Base-by-base conservation (phyloP, 768 basidiomycete genomes). In the Auricularia sp. region DNA sequence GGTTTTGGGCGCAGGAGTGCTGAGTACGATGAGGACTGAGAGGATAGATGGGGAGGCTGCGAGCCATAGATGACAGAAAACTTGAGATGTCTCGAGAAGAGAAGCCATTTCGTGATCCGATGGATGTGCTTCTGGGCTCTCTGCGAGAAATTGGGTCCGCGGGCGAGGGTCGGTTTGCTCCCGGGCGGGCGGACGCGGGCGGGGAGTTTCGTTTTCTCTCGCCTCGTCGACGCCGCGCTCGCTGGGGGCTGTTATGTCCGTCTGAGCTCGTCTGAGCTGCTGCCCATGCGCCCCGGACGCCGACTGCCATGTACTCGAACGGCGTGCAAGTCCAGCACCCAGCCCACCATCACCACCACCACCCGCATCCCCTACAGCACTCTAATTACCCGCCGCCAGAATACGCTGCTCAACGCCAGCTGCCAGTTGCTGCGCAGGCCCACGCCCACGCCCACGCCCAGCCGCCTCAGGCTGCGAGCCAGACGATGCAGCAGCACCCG, bases 241-340 rank as follows among this genome's bases (percentile, higher is more conserved):
- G 11, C 47, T 18, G 47, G 11, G 39, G 39, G 39, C 39, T 42
- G 39, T 8, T 42, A 42, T 42, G 14, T 18, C 11, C 21, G 21
- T 51, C 47, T 51, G 47, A 21, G 21, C 16, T 16, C 16, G 47
- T 6, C 18, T 8, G 11, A 51, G 47, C 18, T 21, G 47, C 18
- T 13, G 21, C 66, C 72, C 69, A 71, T 75, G 75, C 79, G 79
- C 82, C 24, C 54, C 58, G 62, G 78, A 84, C 84, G 83, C 82
- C 72, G 80, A 77, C 74, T 81, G 81, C 78, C 83, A 85, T 85
- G 84, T 84, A 78, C 77, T 73, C 75, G 71, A 71, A 73, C 76
- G 75, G 80, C 79, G 77, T 78, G 77, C 79, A 76, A 72, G 73
- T 71, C 73, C 76, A 78, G 75, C 73, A 76, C 74, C 75, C 73